Percentiles rank a stretch among this genome's conserved stretches.
Conservation (phyloP, 805 yeast species). For the Kodamaea laetipori region DNA sequence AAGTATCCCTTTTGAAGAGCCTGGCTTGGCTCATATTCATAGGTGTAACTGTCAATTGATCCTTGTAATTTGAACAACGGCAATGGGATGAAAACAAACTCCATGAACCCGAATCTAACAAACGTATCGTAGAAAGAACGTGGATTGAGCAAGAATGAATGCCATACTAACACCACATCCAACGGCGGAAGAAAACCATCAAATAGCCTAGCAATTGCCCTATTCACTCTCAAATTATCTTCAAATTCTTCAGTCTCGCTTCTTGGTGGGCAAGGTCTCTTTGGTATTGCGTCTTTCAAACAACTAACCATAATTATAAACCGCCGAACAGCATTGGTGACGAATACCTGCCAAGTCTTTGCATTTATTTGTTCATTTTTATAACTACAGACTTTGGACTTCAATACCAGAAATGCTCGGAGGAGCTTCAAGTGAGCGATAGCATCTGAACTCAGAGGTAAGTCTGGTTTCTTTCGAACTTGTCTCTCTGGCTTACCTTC, state of each 20-base stretch:
- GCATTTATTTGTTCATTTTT: slow-evolving; percentile 1
- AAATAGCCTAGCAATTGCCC: neutral
- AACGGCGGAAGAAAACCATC: slow-evolving; percentile 20
- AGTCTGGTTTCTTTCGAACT: too few species aligned
- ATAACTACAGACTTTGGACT: slow-evolving; percentile 13
- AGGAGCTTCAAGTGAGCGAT: slow-evolving; percentile 25
- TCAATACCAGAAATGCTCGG: slow-evolving; percentile 22
- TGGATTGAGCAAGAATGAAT: slow-evolving; percentile 24
- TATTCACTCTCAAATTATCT: neutral
- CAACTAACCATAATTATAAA: slow-evolving; percentile 24
- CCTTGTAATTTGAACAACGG: slow-evolving; percentile 19
- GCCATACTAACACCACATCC: slow-evolving; percentile 27
- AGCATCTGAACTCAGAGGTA: too few species aligned
- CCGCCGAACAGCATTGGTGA: slow-evolving; percentile 24
- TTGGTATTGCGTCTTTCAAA: neutral
- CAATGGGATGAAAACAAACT: slow-evolving; percentile 21
- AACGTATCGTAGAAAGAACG: slow-evolving; percentile 18
- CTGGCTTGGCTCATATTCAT: slow-evolving; percentile 14
- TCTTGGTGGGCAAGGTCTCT: neutral
- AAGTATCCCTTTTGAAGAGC: slow-evolving; percentile 3
- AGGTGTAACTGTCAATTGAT: slow-evolving; percentile 15
- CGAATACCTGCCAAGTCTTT: slow-evolving; percentile 25
- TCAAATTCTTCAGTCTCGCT: neutral
- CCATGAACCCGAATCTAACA: slow-evolving; percentile 17
- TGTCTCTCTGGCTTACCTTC: too few species aligned